phyloP scores from a whole-genome alignment of 345 rosid genomes.

The Lumnitzera littorea region DNA sequence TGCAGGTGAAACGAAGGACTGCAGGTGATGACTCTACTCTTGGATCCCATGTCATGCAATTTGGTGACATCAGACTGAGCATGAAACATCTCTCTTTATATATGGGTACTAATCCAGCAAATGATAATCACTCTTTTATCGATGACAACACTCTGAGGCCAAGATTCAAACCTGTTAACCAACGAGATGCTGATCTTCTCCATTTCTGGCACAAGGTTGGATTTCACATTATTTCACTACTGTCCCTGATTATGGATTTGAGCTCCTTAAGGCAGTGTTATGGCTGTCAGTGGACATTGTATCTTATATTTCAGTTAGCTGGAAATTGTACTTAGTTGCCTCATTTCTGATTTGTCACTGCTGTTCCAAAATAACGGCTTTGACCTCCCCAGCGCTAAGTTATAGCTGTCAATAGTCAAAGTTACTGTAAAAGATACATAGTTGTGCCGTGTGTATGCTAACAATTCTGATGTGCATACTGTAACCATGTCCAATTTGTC shows the following conservation, averaged over 20 bases:
- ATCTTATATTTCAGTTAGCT: too few relatives aligned
- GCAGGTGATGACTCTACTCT: conserved; percentile 22
- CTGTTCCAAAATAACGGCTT: too few relatives aligned
- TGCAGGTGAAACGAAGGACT: conserved; percentile 83
- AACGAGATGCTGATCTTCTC: conserved; percentile 93
- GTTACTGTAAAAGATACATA: too few relatives aligned
- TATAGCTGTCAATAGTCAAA: too few relatives aligned
- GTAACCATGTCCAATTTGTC: background rate
- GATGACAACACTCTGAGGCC: conserved; percentile 55
- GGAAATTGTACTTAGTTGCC: too few relatives aligned
- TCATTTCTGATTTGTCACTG: too few relatives aligned
- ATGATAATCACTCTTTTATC: conserved; percentile 72
- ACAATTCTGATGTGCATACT: too few relatives aligned
- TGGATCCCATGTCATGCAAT: conserved; percentile 47
- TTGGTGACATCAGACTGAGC: conserved; percentile 29
- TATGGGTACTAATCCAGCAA: conserved; percentile 74
- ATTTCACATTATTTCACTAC: conserved; percentile 4
- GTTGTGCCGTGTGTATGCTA: too few relatives aligned
- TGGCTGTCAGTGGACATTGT: too few relatives aligned
- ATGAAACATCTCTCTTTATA: conserved; percentile 19
- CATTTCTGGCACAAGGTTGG: conserved; percentile 88
- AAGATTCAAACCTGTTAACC: conserved; percentile 50
- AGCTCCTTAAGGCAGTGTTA: too few relatives aligned
- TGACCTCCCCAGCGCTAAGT: too few relatives aligned
- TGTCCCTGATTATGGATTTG: background rate